phyloP scores from a whole-genome alignment of 1,284 basidiomycete genomes.

The Pseudozyma hubeiensis region DNA sequence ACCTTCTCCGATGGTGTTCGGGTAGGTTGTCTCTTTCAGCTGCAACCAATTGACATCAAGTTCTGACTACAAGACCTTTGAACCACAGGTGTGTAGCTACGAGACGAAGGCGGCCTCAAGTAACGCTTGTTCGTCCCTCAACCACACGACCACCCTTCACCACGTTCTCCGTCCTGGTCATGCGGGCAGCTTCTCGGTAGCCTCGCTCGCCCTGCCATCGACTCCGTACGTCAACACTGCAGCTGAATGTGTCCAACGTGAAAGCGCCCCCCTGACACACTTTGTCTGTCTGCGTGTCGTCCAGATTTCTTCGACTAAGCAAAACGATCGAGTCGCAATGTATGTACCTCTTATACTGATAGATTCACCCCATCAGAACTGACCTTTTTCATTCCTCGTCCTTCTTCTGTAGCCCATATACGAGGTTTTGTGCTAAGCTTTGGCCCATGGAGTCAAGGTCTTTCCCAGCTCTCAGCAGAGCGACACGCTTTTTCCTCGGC shows the following conservation, averaged over 20 bases:
- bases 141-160: constrained; percentile 3
- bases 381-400: too few species aligned
- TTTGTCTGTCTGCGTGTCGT: not conserved
- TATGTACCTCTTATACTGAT: constrained; percentile 1
- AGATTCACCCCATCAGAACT: too few species aligned
- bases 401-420: constrained; percentile 5
- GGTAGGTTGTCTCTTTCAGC: constrained; percentile 7
- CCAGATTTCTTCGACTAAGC: constrained; percentile 22
- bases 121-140: not conserved
- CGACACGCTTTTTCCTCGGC: constrained; percentile 1
- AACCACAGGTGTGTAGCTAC: constrained; percentile 24
- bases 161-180: constrained; percentile 10
- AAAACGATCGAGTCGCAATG: constrained; percentile 8
- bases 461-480: not conserved
- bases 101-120: too few species aligned
- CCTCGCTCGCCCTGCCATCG: constrained; percentile 4
- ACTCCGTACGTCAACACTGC: constrained; percentile 15
- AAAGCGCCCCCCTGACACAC: not conserved
- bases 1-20: constrained; percentile 23
- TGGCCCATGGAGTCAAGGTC: not conserved
- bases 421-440: constrained; percentile 22
- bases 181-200: not conserved
- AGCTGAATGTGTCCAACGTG: too few species aligned
- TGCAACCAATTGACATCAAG: too few species aligned
- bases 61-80: not conserved